phyloP scores from a whole-genome alignment of 441 rosid genomes.

The Croton laevigatus region DNA sequence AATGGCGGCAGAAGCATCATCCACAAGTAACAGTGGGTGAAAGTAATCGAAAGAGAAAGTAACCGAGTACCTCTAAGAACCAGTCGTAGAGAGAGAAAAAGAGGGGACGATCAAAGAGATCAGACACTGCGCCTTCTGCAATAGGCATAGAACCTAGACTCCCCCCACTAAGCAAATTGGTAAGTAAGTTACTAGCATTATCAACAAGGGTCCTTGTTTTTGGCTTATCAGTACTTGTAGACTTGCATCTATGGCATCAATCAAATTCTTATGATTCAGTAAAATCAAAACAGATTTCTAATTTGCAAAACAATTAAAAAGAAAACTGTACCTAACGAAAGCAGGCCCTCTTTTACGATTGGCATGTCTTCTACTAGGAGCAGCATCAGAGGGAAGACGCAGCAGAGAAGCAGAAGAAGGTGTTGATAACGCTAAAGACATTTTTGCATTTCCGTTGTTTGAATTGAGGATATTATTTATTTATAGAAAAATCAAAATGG shows the following conservation, averaged over 20 bases:
- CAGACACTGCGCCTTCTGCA: constrained; percentile 92
- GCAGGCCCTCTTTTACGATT: no score
- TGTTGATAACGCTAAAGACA: no score
- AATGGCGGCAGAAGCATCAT: no score
- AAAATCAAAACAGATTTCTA: background rate
- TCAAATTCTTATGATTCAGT: constrained; percentile 1
- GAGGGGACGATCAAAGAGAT: constrained; percentile 79
- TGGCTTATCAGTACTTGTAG: constrained; percentile 49
- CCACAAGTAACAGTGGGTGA: background rate
- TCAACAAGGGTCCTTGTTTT: constrained; percentile 66
- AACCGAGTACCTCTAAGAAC: constrained; percentile 66
- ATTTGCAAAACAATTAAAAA: no score
- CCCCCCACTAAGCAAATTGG: constrained; percentile 77
- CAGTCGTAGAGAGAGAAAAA: constrained; percentile 85
- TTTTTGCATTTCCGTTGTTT: no score
- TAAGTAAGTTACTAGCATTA: constrained; percentile 83
- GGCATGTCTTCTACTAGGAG: no score
- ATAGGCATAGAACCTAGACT: constrained; percentile 73
- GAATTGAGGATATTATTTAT: no score
- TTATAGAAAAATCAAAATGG: no score
- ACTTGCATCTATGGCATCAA: constrained; percentile 53
- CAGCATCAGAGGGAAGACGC: no score
- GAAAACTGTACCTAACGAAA: background rate
- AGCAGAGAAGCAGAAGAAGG: no score
- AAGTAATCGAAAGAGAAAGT: background rate